phyloP scores from a whole-genome alignment of 1,139 yeast genomes.

The Zygosaccharomyces pseudobailii region DNA sequence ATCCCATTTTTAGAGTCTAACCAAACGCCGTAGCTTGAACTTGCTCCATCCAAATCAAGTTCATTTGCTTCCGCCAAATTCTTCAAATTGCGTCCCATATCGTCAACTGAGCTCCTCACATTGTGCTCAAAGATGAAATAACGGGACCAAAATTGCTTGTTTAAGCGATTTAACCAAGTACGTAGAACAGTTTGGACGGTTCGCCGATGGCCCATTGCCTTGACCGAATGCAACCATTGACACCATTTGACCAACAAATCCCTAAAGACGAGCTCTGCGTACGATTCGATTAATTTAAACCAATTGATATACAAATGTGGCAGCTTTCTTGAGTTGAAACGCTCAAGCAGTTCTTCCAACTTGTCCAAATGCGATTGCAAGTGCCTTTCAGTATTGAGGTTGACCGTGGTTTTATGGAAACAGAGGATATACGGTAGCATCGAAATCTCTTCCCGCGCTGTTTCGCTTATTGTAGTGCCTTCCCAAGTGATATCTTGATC shows the following conservation, averaged over 20 bases:
- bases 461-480: conserved; percentile 7
- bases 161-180: conserved; percentile 7
- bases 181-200: conserved; percentile 9
- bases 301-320: conserved; percentile 12
- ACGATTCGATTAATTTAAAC: conserved; percentile 14
- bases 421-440: conserved; percentile 7
- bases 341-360: conserved; percentile 8
- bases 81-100: conserved; percentile 4
- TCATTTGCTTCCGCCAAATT: neutral
- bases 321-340: conserved; percentile 6
- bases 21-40: conserved; percentile 21
- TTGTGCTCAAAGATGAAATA: conserved; percentile 13
- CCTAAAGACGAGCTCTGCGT: conserved; percentile 14
- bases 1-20: conserved; percentile 21
- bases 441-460: conserved; percentile 6
- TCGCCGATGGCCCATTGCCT: conserved; percentile 12
- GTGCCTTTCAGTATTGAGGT: conserved; percentile 4
- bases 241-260: conserved; percentile 15
- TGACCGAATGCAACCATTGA: conserved; percentile 15
- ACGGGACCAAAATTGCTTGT: conserved; percentile 10
- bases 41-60: neutral
- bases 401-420: conserved; percentile 5
- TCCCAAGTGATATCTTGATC: conserved; percentile 8
- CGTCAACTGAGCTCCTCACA: conserved; percentile 5
- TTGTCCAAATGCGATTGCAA: conserved; percentile 8